A percentile compares a stretch with the other conserved stretches of the same genome.
phyloP scores from a whole-genome alignment of 352 stramenopile genomes.

The Globisporangium camurandrum region DNA sequence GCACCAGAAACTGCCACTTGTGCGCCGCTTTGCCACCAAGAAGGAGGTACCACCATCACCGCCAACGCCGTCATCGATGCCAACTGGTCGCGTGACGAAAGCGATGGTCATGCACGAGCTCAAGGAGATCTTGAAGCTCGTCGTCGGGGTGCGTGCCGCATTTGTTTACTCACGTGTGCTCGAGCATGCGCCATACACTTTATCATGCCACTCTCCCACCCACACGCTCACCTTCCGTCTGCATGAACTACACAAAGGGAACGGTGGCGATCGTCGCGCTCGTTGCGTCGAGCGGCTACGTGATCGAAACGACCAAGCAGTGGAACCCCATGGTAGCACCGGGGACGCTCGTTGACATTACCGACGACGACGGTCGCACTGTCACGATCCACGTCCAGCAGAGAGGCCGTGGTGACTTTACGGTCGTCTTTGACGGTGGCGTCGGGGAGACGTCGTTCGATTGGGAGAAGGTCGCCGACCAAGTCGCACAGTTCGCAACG shows the following conservation, averaged over 20 bases:
- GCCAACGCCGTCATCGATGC: background rate
- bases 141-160: conserved; percentile 34
- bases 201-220: too few relatives aligned
- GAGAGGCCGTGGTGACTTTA: conserved; percentile 36
- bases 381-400: conserved; percentile 49
- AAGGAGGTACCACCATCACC: conserved; percentile 1
- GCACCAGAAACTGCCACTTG: too few relatives aligned
- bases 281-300: conserved; percentile 44
- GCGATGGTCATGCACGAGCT: conserved; percentile 44
- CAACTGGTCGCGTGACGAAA: conserved; percentile 19
- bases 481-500: conserved; percentile 34
- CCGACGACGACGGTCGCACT: conserved; percentile 23
- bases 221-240: conserved; percentile 2
- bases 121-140: conserved; percentile 58
- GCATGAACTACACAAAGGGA: conserved; percentile 18
- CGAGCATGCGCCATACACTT: too few relatives aligned
- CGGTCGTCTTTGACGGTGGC: conserved; percentile 63
- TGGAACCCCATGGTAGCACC: conserved; percentile 44
- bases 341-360: conserved; percentile 40
- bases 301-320: conserved; percentile 61
- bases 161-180: too few relatives aligned
- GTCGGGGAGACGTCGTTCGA: conserved; percentile 82
- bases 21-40: conserved; percentile 11
- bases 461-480: conserved; percentile 62
- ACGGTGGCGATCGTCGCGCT: conserved; percentile 32